phyloP scores from a whole-genome alignment of 1,139 yeast genomes.

The Hansenula sp. region DNA sequence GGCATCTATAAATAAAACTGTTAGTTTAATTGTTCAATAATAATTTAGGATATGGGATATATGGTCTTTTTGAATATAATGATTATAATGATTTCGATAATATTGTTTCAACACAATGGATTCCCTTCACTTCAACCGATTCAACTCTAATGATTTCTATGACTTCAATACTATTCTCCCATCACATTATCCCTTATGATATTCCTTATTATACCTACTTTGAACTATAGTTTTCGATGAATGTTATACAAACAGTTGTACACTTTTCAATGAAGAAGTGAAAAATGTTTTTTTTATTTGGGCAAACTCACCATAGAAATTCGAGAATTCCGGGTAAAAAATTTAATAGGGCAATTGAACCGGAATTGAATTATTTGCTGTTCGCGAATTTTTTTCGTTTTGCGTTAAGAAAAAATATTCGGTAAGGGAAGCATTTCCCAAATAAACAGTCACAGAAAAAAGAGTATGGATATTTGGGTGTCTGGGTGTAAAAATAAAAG shows the following conservation, averaged over 20 bases:
- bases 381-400: too few species aligned
- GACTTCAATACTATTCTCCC: background rate
- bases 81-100: too few species aligned
- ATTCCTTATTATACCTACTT: conserved; percentile 6
- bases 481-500: background rate
- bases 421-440: too few species aligned
- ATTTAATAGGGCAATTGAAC: too few species aligned
- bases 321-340: too few species aligned
- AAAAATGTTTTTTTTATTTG: conserved; percentile 4
- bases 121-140: too few species aligned
- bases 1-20: conserved; percentile 59
- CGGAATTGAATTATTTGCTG: too few species aligned
- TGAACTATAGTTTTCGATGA: conserved; percentile 5
- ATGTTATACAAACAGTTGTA: background rate
- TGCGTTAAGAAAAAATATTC: too few species aligned
- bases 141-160: background rate
- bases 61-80: too few species aligned
- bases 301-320: background rate
- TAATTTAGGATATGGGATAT: too few species aligned
- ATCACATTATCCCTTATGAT: background rate
- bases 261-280: background rate
- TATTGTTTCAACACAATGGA: too few species aligned
- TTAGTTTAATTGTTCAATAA: too few species aligned
- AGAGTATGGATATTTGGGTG: background rate
- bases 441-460: background rate